Evolutionary conservation across 2,329 filamentous ascomycete species (phyloP).

Genomic region (Pestalotiopsis sp.): DNA sequence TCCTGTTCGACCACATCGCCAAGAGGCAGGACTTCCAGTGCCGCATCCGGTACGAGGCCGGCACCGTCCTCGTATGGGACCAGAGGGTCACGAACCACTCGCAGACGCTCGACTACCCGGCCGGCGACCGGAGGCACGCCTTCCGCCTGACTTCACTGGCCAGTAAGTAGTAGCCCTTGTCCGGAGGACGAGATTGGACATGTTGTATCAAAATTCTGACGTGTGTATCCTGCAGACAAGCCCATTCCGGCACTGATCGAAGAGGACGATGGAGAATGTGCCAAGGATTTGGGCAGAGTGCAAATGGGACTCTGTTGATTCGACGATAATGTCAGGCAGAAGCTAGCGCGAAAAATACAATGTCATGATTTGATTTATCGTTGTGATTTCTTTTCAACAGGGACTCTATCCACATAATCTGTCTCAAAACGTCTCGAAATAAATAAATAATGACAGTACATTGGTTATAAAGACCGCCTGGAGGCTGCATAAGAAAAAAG

Average conservation of each 20-base stretch:
- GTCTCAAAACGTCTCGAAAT: too few relatives aligned
- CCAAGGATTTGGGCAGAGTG: conserved; percentile 19
- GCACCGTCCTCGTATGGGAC: neutral
- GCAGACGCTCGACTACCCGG: conserved; percentile 7
- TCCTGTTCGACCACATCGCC: conserved; percentile 69
- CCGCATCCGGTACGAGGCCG: neutral
- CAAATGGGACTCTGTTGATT: conserved; percentile 21
- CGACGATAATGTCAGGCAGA: too few relatives aligned
- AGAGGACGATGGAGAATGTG: conserved; percentile 25
- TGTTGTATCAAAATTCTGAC: neutral
- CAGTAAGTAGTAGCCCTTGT: neutral
- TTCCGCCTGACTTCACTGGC: conserved; percentile 19
- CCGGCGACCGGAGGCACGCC: conserved; percentile 2
- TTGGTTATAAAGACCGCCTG: too few relatives aligned
- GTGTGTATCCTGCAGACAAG: neutral
- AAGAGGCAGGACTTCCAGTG: conserved; percentile 19
- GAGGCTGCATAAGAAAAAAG: too few relatives aligned
- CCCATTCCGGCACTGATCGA: conserved; percentile 19
- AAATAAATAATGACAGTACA: too few relatives aligned
- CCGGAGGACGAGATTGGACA: too few relatives aligned
- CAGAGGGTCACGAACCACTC: neutral
- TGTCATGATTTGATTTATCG: too few relatives aligned
- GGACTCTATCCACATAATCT: too few relatives aligned
- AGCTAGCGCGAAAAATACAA: too few relatives aligned
- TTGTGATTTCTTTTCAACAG: too few relatives aligned